phyloP scores from a whole-genome alignment of 345 rosid genomes.

The Gossypium arboreum region DNA sequence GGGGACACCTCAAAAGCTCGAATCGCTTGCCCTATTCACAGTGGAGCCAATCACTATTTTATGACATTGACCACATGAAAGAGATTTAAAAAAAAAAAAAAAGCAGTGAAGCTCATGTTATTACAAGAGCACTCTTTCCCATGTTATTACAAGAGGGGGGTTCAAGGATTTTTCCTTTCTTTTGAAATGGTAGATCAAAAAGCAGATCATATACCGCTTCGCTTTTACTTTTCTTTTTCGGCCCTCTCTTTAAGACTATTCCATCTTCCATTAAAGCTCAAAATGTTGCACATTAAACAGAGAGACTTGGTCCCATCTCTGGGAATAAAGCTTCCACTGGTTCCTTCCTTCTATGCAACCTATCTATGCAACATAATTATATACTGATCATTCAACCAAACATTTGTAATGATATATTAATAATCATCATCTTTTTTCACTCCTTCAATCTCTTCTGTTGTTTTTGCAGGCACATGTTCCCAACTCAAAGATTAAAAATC shows the following conservation, averaged over 20 bases:
- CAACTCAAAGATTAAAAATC: conserved; percentile 22
- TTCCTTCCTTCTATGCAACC: conserved; percentile 40
- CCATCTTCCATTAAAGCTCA: conserved; percentile 50
- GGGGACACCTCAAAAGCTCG: conserved; percentile 42
- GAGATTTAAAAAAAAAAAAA: background rate
- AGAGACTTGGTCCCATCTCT: conserved; percentile 38
- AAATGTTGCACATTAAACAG: conserved; percentile 24
- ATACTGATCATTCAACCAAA: conserved; percentile 44
- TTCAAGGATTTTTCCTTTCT: conserved; percentile 30
- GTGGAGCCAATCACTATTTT: conserved; percentile 26
- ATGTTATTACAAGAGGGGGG: conserved; percentile 33
- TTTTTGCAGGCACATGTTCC: conserved; percentile 50
- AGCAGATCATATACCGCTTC: conserved; percentile 23
- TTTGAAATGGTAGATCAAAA: conserved; percentile 40
- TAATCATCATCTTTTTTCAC: conserved; percentile 45
- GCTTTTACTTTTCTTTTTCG: conserved; percentile 51
- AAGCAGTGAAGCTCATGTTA: conserved; percentile 16
- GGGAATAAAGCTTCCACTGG: conserved; percentile 34
- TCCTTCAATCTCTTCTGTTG: conserved; percentile 30
- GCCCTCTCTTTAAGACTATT: conserved; percentile 67
- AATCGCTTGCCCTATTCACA: conserved; percentile 9
- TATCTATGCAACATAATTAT: conserved; percentile 33
- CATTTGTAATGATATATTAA: conserved; percentile 58
- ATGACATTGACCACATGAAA: conserved; percentile 20
- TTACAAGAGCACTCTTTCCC: conserved; percentile 48